A percentile compares a stretch with the other conserved stretches of the same genome.
Evolutionary conservation across 139 green algal genomes (phyloP).

Genomic region (Chlamydomonas incerta): DNA sequence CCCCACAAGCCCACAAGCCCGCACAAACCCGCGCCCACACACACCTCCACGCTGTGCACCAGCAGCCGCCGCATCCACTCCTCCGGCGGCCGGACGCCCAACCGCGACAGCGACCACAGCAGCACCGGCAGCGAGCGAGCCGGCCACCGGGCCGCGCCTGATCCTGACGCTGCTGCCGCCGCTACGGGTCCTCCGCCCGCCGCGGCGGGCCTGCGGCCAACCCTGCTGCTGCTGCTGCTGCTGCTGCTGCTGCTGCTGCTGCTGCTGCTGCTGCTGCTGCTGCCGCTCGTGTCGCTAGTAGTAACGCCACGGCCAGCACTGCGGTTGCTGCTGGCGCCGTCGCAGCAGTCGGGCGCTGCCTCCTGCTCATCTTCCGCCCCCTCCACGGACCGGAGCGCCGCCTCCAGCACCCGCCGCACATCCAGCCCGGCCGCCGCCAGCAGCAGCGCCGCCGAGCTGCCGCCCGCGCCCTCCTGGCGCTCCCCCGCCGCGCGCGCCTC

Average conservation of each 20-base stretch:
- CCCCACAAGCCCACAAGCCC: too few species aligned
- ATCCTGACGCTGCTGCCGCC: too few species aligned
- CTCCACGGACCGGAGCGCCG: neutral
- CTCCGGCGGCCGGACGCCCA: conserved; percentile 1
- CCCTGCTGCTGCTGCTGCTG: too few species aligned
- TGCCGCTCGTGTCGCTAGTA: too few species aligned
- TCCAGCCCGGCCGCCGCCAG: neutral
- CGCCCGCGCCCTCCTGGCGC: neutral
- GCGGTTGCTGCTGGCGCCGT: neutral
- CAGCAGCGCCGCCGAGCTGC: neutral
- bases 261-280: neutral
- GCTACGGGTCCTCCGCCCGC: too few species aligned
- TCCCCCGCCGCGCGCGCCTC: neutral
- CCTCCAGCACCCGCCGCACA: neutral
- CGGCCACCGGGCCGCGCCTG: too few species aligned
- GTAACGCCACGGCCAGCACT: too few species aligned
- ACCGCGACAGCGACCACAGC: conserved; percentile 7
- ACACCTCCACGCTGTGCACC: conserved; percentile 26
- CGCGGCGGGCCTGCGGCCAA: too few species aligned
- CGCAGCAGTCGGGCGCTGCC: neutral
- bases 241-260: neutral
- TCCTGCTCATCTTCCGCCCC: neutral
- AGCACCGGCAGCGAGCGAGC: conserved; percentile 11
- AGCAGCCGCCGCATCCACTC: neutral
- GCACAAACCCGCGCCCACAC: neutral